Percentiles rank a stretch among this genome's conserved stretches.
Conservation (phyloP, 805 yeast species). For the Candida adriatica region DNA sequence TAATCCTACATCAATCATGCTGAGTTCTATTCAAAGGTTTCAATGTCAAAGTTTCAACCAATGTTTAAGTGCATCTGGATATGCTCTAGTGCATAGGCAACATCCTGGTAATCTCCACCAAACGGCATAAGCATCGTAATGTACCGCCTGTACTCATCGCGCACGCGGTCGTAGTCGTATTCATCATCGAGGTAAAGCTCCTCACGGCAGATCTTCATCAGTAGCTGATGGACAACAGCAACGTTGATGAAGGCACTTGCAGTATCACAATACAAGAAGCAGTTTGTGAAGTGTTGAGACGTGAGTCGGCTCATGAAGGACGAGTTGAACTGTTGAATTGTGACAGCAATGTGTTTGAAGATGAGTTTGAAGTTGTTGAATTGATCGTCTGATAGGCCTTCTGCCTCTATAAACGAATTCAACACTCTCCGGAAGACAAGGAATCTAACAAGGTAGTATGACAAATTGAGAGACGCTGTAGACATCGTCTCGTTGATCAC, state of each 20-base stretch:
- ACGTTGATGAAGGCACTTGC: slow-evolving; percentile 16
- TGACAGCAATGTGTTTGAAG: slow-evolving; percentile 12
- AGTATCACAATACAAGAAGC: slow-evolving; percentile 9
- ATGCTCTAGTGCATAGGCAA: slow-evolving; percentile 6
- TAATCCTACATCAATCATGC: slow-evolving; percentile 1
- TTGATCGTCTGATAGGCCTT: slow-evolving; percentile 6
- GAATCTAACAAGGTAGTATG: slow-evolving; percentile 17
- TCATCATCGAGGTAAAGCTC: slow-evolving; percentile 17
- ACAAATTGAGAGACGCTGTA: slow-evolving; percentile 20
- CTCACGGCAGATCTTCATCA: slow-evolving; percentile 13
- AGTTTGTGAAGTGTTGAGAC: slow-evolving; percentile 15
- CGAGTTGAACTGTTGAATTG: slow-evolving; percentile 13
- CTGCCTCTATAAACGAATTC: slow-evolving; percentile 17
- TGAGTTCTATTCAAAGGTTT: no score
- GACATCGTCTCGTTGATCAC: slow-evolving; percentile 9
- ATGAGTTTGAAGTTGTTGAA: slow-evolving; percentile 11
- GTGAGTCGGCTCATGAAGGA: slow-evolving; percentile 17
- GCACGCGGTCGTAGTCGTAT: slow-evolving; percentile 3
- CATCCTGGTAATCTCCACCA: slow-evolving; percentile 2
- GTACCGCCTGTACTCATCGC: slow-evolving; percentile 3
- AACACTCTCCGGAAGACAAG: slow-evolving; percentile 22
- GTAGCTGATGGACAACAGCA: slow-evolving; percentile 16
- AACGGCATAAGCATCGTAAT: slow-evolving; percentile 3
- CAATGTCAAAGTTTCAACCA: no score
- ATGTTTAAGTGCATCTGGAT: no score